Evolutionary conservation across 352 stramenopile genomes (phyloP), one percentile per base, ranked within the genome.

Genomic region (Phytopythium boreale): DNA sequence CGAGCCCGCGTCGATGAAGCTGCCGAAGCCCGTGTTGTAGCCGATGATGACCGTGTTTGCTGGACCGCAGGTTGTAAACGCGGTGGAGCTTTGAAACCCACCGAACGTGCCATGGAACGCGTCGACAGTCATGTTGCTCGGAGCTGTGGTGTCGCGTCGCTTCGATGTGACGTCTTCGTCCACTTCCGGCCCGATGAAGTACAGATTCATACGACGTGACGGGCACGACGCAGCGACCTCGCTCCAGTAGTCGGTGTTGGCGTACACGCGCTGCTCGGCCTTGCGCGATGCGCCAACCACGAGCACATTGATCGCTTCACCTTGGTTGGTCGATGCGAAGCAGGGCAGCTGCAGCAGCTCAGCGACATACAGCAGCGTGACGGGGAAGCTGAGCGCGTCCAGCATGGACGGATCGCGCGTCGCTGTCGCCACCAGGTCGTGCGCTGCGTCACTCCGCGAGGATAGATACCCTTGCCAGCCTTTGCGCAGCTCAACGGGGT

Each of bases 21-120:
- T 93, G 20, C 82, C 84, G 64, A 93, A 93, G 49, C 84, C 84
- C 7, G 84, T 88, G 67, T 91, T 93, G 66, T 85, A 91, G 6
- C 77, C 84, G 11, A 91, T 66, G 47, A 91, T 69, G 31, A 93
- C 56, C 0, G 80, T 78, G 47, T 87, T 89, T 1, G 57, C 61
- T 0, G 69, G 53, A 1, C 67, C 76, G 53, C 77, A 85, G 14
- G 70, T 63, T 2, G 62, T 63, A 2, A 69, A 76, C 9, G 68
- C 37, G 9, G 75, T 61, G 1, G 72, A 63, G 22, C 78, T 51
- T 20, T 80, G 66, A 62, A 92, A 92, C 31, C 67, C 63, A 22
- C 66, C 70, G 52, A 87, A 90, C 0, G 80, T 88, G n/a, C 77
- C 80, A 39, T 62, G 56, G 14, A 87, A 60, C 17, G 36, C 31